A percentile compares a stretch with the other conserved stretches of the same genome.
These are phyloP conservation scores for Cenchrus purpureus DNA, from an alignment of 176 grass and related monocot species.

Conservation along the genomic window DNA sequence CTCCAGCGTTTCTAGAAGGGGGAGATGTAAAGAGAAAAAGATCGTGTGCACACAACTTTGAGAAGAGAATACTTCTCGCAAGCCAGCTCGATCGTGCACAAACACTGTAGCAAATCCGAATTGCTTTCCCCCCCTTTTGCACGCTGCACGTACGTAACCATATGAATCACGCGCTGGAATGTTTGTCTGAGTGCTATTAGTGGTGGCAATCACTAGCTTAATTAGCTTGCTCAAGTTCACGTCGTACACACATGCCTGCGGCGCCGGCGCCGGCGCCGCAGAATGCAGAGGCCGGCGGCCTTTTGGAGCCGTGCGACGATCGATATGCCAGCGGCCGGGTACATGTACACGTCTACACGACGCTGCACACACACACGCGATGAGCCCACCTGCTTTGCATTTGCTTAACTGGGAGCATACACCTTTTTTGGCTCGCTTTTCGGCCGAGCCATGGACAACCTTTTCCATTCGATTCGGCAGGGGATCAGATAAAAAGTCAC, in stretches of 20 bases:
- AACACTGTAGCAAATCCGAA: background rate
- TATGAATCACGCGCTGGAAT: slow-evolving; percentile 13
- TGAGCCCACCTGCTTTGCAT: background rate
- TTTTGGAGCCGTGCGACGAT: background rate
- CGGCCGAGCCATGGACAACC: background rate
- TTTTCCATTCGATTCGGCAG: slow-evolving; percentile 46
- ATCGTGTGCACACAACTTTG: background rate
- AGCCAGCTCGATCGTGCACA: background rate
- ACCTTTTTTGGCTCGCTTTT: background rate
- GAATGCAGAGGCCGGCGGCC: background rate
- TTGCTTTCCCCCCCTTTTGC: background rate
- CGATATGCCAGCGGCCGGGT: background rate
- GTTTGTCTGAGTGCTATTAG: background rate
- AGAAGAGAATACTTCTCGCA: background rate
- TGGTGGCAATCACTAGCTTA: background rate
- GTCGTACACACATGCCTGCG: background rate
- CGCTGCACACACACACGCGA: background rate
- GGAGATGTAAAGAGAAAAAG: background rate
- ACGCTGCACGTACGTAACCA: background rate
- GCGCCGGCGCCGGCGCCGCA: background rate
- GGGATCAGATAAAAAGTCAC: slow-evolving; percentile 23
- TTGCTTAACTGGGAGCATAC: background rate
- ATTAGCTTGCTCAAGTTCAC: background rate
- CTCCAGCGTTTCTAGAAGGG: background rate
- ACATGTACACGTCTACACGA: background rate